A percentile compares a stretch with the other conserved stretches of the same genome.
Conservation (phyloP, 306 rosid genomes). For the Parietaria judaica region DNA sequence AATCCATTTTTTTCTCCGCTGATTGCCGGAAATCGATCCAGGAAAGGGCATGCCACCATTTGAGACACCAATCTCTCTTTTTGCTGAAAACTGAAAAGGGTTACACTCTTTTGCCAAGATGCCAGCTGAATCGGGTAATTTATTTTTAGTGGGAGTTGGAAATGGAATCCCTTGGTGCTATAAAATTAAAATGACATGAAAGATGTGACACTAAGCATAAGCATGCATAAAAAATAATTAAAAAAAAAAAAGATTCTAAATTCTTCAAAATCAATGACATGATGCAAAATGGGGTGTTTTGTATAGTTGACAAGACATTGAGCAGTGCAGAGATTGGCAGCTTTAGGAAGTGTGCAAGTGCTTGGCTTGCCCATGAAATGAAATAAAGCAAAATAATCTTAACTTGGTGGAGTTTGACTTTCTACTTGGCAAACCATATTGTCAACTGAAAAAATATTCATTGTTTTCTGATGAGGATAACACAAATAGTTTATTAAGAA, state of each 20-base stretch:
- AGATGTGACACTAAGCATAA: constrained; percentile 12
- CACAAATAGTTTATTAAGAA: not conserved
- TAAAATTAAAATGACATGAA: constrained; percentile 2
- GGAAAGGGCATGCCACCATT: too few species aligned
- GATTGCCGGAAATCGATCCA: too few species aligned
- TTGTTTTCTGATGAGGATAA: not conserved
- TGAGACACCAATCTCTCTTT: not conserved
- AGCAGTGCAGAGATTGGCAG: constrained; percentile 7
- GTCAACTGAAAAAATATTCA: not conserved
- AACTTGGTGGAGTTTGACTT: constrained; percentile 21
- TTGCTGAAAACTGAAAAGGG: constrained; percentile 13
- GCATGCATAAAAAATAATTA: not conserved
- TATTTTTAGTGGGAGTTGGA: constrained; percentile 12
- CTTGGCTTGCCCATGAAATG: constrained; percentile 3
- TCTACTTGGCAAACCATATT: not conserved
- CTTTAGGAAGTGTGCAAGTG: constrained; percentile 17
- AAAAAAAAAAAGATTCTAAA: not conserved
- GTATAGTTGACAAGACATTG: constrained; percentile 1
- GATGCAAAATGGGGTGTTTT: not conserved
- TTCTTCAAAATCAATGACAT: constrained; percentile 4
- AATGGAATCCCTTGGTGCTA: constrained; percentile 18
- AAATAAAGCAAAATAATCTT: not conserved
- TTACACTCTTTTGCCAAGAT: constrained; percentile 2
- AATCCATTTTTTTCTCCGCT: too few species aligned
- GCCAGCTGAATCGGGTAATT: constrained; percentile 11